Conservation (phyloP, 306 rosid genomes). For the Sesbania bispinosa region DNA sequence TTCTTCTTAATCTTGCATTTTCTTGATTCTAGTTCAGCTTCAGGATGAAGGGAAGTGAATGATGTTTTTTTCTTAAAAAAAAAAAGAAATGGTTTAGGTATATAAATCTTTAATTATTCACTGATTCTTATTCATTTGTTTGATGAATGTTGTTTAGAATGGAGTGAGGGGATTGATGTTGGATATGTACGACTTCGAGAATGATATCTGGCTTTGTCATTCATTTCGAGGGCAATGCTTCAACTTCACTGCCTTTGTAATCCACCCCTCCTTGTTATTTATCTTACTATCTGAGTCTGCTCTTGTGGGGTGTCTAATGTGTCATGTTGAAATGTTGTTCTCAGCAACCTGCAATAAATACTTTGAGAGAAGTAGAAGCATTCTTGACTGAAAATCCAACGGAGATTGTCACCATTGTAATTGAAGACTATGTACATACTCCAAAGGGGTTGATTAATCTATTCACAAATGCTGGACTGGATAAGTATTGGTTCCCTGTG, state of each 20-base stretch:
- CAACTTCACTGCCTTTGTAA: slow-evolving; percentile 97
- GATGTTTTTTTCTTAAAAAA: not conserved
- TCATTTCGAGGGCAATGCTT: slow-evolving; percentile 87
- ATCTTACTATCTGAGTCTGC: not conserved
- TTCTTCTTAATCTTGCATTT: slow-evolving; percentile 10
- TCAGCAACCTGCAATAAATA: slow-evolving; percentile 94
- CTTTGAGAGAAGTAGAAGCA: slow-evolving; percentile 85
- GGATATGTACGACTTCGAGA: slow-evolving; percentile 90
- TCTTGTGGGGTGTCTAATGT: slow-evolving; percentile 25
- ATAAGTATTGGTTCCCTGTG: slow-evolving; percentile 83
- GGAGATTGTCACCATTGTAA: slow-evolving; percentile 80
- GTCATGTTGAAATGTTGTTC: slow-evolving; percentile 36
- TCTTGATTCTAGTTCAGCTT: not conserved
- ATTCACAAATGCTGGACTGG: slow-evolving; percentile 66
- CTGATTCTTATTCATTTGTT: slow-evolving; percentile 27
- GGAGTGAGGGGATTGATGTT: slow-evolving; percentile 97
- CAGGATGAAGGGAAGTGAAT: not conserved
- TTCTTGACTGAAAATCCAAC: slow-evolving; percentile 71
- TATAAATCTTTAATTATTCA: not conserved
- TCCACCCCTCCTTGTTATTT: slow-evolving; percentile 22
- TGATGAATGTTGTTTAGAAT: slow-evolving; percentile 52
- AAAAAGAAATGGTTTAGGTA: no score
- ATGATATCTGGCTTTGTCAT: slow-evolving; percentile 98
- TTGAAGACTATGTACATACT: slow-evolving; percentile 87
- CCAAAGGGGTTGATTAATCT: slow-evolving; percentile 77